These are phyloP conservation scores for Leptographium wingfieldii DNA, from an alignment of 2,329 filamentous ascomycete genomes.

Conservation along the genomic window DNA sequence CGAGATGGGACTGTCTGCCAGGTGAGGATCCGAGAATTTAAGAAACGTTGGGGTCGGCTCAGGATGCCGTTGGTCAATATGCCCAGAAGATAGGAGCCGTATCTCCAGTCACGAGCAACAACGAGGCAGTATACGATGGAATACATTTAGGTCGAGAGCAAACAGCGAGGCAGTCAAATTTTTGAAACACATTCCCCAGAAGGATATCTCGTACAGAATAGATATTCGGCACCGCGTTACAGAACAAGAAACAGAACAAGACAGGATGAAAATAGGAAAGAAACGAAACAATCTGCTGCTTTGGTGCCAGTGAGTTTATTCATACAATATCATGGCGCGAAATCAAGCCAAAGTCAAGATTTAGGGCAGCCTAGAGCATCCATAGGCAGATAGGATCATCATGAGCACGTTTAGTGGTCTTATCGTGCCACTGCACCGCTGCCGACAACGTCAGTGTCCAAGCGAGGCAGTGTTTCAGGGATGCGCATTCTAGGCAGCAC, in stretches of 20 bases:
- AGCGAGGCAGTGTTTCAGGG: background rate
- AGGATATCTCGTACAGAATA: background rate
- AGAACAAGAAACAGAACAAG: background rate
- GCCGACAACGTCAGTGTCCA: background rate
- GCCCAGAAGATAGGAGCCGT: background rate
- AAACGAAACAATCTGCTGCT: background rate
- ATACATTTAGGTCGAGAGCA: background rate
- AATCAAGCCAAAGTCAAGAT: background rate
- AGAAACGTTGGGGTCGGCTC: background rate
- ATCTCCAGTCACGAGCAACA: background rate
- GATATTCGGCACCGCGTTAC: background rate
- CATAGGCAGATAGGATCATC: background rate
- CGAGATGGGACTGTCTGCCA: background rate
- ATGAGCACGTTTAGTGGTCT: background rate
- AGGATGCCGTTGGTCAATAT: background rate
- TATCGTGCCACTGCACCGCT: background rate
- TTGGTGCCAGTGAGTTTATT: background rate
- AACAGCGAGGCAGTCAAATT: background rate
- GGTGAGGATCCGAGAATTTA: background rate
- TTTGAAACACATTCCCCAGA: background rate
- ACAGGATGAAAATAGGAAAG: background rate
- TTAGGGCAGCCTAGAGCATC: background rate
- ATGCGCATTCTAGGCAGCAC: constrained; percentile 12
- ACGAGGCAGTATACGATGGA: background rate
- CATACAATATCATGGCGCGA: background rate